Conservation (phyloP, 371 early-diverging fungal genomes). For the Phascolomyces articulosus region DNA sequence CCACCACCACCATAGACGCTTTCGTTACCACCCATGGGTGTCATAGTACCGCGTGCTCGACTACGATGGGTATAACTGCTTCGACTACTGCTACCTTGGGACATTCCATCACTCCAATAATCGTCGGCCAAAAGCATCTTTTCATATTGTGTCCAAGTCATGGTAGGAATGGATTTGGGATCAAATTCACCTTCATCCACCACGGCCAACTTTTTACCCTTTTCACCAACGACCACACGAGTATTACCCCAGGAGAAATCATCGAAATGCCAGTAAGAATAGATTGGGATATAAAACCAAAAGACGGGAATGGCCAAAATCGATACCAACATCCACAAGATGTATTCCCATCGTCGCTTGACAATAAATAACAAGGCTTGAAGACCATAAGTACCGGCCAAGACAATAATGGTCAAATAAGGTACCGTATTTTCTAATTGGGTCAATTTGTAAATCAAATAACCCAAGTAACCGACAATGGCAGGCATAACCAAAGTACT, state of each 20-base stretch:
- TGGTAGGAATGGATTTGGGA: slow-evolving; percentile 63
- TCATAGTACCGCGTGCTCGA: slow-evolving; percentile 4
- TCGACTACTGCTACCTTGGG: slow-evolving; percentile 35
- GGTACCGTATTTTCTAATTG: slow-evolving; percentile 45
- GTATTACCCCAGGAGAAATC: slow-evolving; percentile 99
- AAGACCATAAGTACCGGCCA: slow-evolving; percentile 81
- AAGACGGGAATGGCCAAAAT: slow-evolving; percentile 84
- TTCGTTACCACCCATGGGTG: not conserved
- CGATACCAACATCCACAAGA: slow-evolving; percentile 96
- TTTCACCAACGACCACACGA: slow-evolving; percentile 81
- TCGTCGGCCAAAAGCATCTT: slow-evolving; percentile 66
- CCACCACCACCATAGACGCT: slow-evolving; percentile 1
- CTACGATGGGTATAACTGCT: slow-evolving; percentile 27
- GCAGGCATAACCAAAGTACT: slow-evolving; percentile 95
- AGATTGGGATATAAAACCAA: slow-evolving; percentile 81
- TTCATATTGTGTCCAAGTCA: slow-evolving; percentile 92
- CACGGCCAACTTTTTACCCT: slow-evolving; percentile 66
- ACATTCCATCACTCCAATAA: slow-evolving; percentile 39
- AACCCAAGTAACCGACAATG: slow-evolving; percentile 82
- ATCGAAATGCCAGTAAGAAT: slow-evolving; percentile 97
- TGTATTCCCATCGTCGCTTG: slow-evolving; percentile 87
- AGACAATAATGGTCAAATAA: slow-evolving; percentile 61
- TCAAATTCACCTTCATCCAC: slow-evolving; percentile 59
- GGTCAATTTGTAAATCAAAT: slow-evolving; percentile 67
- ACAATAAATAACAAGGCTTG: slow-evolving; percentile 87